Base-by-base conservation (phyloP, 2,329 filamentous ascomycete genomes). In the Exutisphaerella laricina region DNA sequence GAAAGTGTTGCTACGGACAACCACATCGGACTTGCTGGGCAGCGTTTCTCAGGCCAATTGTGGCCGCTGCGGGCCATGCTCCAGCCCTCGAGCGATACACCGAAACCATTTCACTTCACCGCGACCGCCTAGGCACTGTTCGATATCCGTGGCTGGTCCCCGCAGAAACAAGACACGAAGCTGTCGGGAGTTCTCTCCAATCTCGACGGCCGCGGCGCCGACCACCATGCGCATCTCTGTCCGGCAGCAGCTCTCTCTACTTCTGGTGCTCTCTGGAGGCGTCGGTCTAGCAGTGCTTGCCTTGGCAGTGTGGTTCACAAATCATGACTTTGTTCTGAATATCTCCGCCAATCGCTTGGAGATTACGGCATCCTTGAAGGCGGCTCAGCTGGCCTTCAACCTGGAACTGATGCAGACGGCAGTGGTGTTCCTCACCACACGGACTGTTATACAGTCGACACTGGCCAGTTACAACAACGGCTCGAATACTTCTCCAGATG, bases 321-420 rank as follows among this genome's bases (percentile, higher is more conserved):
- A 78, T 53, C 74, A 80, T 58, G 67, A 71, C 46, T 81, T 82
- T 54, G 77, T 83, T n/a, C 68, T 80, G 16, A 63, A 62, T 41
- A 71, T 82, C 43, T 70, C 73, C 62, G 70, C 62, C 4, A 46
- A 49, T 39, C 77, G 81, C 38, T 77, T 96, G 31, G 71, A 80
- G 18, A 73, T 94, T 48, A 86, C 87, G 1, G 89, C 89, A 5
- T 88, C 85, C 4, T 79, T 95, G 60, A 95, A 95, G 66, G 84
- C 89, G n/a, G 81, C 85, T 18, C 84, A 90, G 59, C 75, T 96
- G 49, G 74, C 84, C 2, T 83, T 85, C 40, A 85, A 88, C 60
- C 75, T 96, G 43, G 74, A 86, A 39, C 74, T 95, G 41, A 79
- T 94, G 53, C 79, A 88, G 66, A 84, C 84, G 29, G 83, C 81